Evolutionary conservation across 768 basidiomycete species (phyloP).

Genomic region (Hygrocybe coccinea): DNA sequence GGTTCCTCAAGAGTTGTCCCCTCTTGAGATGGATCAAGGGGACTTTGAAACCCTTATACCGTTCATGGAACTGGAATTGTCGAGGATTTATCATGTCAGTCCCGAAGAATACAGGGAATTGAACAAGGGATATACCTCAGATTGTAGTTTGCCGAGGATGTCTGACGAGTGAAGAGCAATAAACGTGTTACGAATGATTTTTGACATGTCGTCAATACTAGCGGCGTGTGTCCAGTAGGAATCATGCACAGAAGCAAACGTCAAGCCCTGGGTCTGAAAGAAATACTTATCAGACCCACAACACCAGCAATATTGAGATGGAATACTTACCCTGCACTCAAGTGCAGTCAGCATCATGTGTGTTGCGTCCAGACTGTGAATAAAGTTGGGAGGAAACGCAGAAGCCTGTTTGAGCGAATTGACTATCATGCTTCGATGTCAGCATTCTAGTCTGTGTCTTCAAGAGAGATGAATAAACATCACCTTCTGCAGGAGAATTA

Average conservation of each 20-base stretch:
- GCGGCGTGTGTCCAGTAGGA: constrained; percentile 98
- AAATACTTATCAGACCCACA: constrained; percentile 5
- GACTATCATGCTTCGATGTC: constrained; percentile 38
- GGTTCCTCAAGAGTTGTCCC: constrained; percentile 34
- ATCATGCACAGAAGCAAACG: constrained; percentile 96
- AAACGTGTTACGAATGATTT: constrained; percentile 87
- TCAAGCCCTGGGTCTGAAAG: constrained; percentile 59
- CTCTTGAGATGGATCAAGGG: constrained; percentile 48
- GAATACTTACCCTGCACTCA: constrained; percentile 65
- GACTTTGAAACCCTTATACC: constrained; percentile 70
- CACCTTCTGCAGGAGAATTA: constrained; percentile 63
- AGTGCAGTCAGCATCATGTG: constrained; percentile 98
- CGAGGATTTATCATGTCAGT: constrained; percentile 3
- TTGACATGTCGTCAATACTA: constrained; percentile 83
- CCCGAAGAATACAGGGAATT: neutral
- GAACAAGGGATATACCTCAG: constrained; percentile 49
- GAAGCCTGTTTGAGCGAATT: constrained; percentile 84
- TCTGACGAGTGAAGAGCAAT: constrained; percentile 87
- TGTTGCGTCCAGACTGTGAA: constrained; percentile 95
- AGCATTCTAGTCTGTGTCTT: neutral
- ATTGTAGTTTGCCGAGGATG: constrained; percentile 64
- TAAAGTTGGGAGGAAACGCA: constrained; percentile 98
- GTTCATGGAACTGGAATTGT: constrained; percentile 56
- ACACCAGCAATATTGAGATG: neutral
- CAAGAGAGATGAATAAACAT: constrained; percentile 12